phyloP scores from a whole-genome alignment of 208 protist species.

The Vickermania ingenoplastis region DNA sequence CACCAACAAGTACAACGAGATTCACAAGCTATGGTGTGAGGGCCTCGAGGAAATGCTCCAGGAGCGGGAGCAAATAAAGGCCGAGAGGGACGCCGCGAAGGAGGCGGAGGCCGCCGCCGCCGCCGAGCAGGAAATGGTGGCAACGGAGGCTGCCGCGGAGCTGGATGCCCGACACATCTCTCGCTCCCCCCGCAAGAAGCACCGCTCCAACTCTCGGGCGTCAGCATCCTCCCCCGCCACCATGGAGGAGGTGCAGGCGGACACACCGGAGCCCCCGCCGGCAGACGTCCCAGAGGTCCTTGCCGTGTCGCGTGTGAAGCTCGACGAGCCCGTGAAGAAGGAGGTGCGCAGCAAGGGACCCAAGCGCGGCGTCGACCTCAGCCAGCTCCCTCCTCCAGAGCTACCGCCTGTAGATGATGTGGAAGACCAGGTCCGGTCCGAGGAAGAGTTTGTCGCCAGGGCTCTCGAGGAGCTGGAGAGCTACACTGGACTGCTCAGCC shows the following conservation, averaged over 20 bases:
- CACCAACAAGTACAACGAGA: constrained; percentile 8
- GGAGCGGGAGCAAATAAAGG: background rate
- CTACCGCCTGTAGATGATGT: constrained; percentile 56
- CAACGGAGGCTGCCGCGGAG: background rate
- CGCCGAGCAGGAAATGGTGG: background rate
- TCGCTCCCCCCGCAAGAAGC: background rate
- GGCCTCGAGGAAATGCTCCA: background rate
- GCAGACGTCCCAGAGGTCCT: background rate
- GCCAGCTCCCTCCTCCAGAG: constrained; percentile 50
- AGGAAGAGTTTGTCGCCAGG: constrained; percentile 32
- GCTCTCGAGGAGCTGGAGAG: constrained; percentile 25
- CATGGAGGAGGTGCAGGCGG: background rate
- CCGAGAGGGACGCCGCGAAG: background rate
- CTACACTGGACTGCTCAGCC: constrained; percentile 27
- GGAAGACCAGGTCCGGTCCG: constrained; percentile 17
- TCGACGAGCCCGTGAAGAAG: constrained; percentile 25
- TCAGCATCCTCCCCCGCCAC: background rate
- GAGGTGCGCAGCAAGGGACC: constrained; percentile 29
- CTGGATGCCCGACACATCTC: background rate
- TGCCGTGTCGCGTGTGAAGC: constrained; percentile 14
- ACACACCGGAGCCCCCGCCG: background rate
- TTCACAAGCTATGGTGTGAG: background rate
- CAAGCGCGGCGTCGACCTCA: constrained; percentile 52
- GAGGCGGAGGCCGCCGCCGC: background rate
- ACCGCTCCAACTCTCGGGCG: background rate